These are phyloP conservation scores for Pilaira anomala DNA, from an alignment of 192 early-diverging fungal species.

Conservation along the genomic window DNA sequence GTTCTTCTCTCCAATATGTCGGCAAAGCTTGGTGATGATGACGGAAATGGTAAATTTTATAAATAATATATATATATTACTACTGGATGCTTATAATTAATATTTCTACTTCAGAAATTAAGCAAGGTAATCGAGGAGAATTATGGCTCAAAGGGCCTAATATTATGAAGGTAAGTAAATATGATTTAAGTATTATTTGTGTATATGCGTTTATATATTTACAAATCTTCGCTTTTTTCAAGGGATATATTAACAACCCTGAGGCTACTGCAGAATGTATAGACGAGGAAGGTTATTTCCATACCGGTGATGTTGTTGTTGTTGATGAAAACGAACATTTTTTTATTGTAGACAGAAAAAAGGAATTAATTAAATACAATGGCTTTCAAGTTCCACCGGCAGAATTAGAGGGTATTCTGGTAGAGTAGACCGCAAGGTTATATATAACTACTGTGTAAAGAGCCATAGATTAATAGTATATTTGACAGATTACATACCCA, in stretches of 20 bases:
- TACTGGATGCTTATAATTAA: not conserved
- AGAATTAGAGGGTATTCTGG: slow-evolving; percentile 68
- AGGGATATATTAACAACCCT: slow-evolving; percentile 77
- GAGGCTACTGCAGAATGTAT: slow-evolving; percentile 70
- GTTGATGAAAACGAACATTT: slow-evolving; percentile 61
- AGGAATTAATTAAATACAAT: slow-evolving; percentile 94
- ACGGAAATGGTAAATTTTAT: slow-evolving; percentile 46
- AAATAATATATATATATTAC: not conserved
- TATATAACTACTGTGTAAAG: not conserved
- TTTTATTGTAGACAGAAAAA: slow-evolving; percentile 59
- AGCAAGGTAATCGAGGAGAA: slow-evolving; percentile 63
- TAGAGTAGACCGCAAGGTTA: not conserved
- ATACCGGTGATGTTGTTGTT: slow-evolving; percentile 79
- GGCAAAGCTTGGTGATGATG: slow-evolving; percentile 72
- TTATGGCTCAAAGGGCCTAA: slow-evolving; percentile 75
- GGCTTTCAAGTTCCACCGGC: slow-evolving; percentile 78
- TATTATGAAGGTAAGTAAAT: slow-evolving; percentile 60
- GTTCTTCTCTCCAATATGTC: slow-evolving; percentile 66
- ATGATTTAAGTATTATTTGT: not conserved
- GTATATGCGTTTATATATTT: not conserved
- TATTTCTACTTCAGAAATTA: slow-evolving; percentile 39
- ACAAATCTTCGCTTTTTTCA: not conserved
- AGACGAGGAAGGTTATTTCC: slow-evolving; percentile 73
- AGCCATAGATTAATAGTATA: too few species aligned
- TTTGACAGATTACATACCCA: slow-evolving; percentile 50